These are phyloP conservation scores for Fusarium beomiforme DNA, from an alignment of 2,329 filamentous ascomycete species.

Conservation along the genomic window DNA sequence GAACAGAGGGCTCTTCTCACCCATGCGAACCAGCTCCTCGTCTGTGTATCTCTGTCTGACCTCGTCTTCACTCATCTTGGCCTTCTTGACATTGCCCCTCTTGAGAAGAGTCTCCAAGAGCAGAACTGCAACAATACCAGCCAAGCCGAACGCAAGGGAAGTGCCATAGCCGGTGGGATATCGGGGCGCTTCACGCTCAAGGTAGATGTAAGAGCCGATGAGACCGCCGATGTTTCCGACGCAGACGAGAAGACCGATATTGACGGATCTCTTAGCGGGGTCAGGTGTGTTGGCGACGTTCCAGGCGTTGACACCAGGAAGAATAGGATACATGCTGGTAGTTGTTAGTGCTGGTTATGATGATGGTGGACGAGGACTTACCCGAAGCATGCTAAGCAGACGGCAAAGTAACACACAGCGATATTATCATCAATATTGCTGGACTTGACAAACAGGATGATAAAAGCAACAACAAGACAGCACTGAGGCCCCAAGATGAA, in stretches of 20 bases:
- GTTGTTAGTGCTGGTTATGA: neutral
- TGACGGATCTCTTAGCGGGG: conserved; percentile 53
- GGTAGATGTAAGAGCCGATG: conserved; percentile 15
- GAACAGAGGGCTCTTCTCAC: conserved; percentile 18
- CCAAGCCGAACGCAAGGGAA: conserved; percentile 8
- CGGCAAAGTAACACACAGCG: conserved; percentile 13
- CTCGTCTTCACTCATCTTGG: neutral
- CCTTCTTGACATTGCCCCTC: conserved; percentile 14
- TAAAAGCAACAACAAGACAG: conserved; percentile 8
- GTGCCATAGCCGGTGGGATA: conserved; percentile 13
- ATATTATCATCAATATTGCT: conserved; percentile 5
- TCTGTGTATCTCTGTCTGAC: neutral
- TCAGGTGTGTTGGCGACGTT: conserved; percentile 52
- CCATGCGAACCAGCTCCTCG: conserved; percentile 16
- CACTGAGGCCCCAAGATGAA: conserved; percentile 16
- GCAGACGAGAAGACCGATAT: conserved; percentile 54
- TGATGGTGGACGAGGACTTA: neutral
- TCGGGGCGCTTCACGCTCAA: conserved; percentile 6
- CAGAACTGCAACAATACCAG: conserved; percentile 8
- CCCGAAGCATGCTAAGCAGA: conserved; percentile 19
- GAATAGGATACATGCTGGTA: conserved; percentile 49
- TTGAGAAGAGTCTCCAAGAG: conserved; percentile 1
- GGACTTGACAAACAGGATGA: conserved; percentile 14
- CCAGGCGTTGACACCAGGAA: conserved; percentile 54
- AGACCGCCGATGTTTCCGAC: conserved; percentile 41